Base-by-base conservation (phyloP, 805 yeast species). In the Metschnikowia koreensis region DNA sequence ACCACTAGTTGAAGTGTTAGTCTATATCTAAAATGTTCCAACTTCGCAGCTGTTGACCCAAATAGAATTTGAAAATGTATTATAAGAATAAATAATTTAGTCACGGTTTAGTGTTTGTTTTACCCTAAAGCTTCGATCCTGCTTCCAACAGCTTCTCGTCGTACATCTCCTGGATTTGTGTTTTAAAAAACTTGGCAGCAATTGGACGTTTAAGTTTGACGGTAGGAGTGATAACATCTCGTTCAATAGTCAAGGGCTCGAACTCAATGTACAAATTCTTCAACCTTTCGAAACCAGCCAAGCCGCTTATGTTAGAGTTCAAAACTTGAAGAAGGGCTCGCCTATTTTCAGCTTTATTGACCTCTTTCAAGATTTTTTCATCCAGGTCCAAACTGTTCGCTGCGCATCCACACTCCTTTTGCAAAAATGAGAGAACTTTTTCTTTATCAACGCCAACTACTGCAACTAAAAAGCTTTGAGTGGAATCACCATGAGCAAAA, bases 181-280 rank as follows among this genome's bases (percentile, higher is more conserved):
- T 57, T 40, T 66, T 62, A 60, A 76, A 82, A 36, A 66, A 68
- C 60, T 73, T 73, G 39, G 74, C 73, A 0, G 84, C 82, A 28
- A 71, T 69, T 1, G 76, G 67, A 52, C 88, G 70, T 64, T 81
- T 81, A 48, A 81, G 55, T 50, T 60, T 60, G 36, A 66, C 57
- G 8, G 70, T 66, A 15, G 70, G 68, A 9, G 70, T 66, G 27
- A 66, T 51, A 27, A 65, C 59, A 45, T 65, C 60, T 27, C 66
- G 40, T 37, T 62, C 66, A 36, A 63, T 51, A 17, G 58, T 57
- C 61, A 65, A 63, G 3, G 69, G 69, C 53, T 65, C 68, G 27
- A 61, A 59, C 55, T 64, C 67, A 38, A 65, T 50, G 48, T 62
- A 57, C 36, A 65, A 9, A 47, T 65, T 65, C 56, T 63, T 66